These are phyloP conservation scores for Mrakia gelida DNA, from an alignment of 768 basidiomycete species.

Conservation along the genomic window DNA sequence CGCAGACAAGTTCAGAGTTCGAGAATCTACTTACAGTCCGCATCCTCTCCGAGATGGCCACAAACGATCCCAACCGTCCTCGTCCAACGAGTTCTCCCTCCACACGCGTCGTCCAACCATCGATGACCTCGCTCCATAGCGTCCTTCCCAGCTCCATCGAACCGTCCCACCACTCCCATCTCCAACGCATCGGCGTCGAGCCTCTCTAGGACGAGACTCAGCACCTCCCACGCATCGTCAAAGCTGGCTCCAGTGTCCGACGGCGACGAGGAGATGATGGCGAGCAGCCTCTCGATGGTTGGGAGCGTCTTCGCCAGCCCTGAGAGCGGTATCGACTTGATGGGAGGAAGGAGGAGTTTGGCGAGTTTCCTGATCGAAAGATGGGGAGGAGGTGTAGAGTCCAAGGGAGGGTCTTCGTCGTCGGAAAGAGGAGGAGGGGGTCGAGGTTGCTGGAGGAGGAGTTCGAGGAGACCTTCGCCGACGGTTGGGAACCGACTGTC, in stretches of 20 bases:
- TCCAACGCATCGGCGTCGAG: neutral
- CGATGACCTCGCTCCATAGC: constrained; percentile 18
- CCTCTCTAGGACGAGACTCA: neutral
- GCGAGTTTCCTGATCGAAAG: constrained; percentile 11
- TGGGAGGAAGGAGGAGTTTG: neutral
- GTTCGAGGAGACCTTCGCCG: constrained; percentile 33
- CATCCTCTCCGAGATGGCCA: constrained; percentile 6
- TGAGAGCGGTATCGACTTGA: neutral
- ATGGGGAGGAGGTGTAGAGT: neutral
- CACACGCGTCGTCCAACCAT: constrained; percentile 16
- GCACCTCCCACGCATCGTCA: neutral
- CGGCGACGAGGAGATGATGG: constrained; percentile 6
- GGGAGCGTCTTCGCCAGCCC: constrained; percentile 1
- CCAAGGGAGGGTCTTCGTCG: neutral
- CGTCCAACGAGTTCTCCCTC: constrained; percentile 13
- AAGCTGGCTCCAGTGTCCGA: neutral
- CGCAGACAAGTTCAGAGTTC: too few relatives aligned
- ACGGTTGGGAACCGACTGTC: constrained; percentile 26
- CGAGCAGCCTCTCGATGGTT: constrained; percentile 23
- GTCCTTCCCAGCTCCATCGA: neutral
- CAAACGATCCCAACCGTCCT: constrained; percentile 3
- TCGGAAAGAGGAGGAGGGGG: neutral
- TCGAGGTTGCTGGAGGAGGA: constrained; percentile 18
- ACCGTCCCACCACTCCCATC: neutral
- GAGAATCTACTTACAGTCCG: neutral